Percentiles rank a stretch among this genome's conserved stretches.
Conservation (phyloP, 805 yeast genomes). For the Teunomyces lycoperdinae region DNA sequence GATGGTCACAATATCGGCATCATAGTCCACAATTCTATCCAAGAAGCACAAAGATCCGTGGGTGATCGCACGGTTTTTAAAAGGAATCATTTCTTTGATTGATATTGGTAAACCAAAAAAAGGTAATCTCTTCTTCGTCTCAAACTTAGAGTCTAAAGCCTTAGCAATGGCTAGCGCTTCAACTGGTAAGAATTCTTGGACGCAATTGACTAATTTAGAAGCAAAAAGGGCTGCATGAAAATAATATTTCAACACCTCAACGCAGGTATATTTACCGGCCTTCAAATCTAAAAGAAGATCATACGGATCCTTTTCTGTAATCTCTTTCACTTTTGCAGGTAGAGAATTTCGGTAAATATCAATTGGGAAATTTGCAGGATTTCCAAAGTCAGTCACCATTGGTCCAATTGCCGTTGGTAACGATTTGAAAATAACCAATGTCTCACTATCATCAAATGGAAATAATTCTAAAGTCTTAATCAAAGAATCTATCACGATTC, state of each 20-base stretch:
- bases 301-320: slow-evolving; percentile 18
- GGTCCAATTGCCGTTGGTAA: slow-evolving; percentile 18
- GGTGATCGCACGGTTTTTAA: slow-evolving; percentile 48
- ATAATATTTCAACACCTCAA: slow-evolving; percentile 16
- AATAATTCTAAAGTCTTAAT: slow-evolving; percentile 16
- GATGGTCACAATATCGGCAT: slow-evolving; percentile 36
- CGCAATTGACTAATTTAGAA: slow-evolving; percentile 49
- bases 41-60: slow-evolving; percentile 46
- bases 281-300: slow-evolving; percentile 13
- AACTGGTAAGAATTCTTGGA: slow-evolving; percentile 35
- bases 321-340: slow-evolving; percentile 10
- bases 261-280: slow-evolving; percentile 8
- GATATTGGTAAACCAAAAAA: slow-evolving; percentile 31
- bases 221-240: slow-evolving; percentile 34
- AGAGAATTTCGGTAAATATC: slow-evolving; percentile 11
- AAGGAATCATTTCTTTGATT: slow-evolving; percentile 43
- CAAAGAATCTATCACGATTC: slow-evolving; percentile 14
- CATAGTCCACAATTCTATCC: slow-evolving; percentile 30
- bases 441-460: slow-evolving; percentile 13
- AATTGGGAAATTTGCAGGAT: slow-evolving; percentile 19
- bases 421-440: slow-evolving; percentile 8
- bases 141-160: slow-evolving; percentile 21
- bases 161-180: slow-evolving; percentile 23
- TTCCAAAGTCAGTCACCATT: slow-evolving; percentile 15
- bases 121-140: slow-evolving; percentile 16